Base-by-base conservation (phyloP, 2,329 filamentous ascomycete genomes). In the Calonectria montana region DNA sequence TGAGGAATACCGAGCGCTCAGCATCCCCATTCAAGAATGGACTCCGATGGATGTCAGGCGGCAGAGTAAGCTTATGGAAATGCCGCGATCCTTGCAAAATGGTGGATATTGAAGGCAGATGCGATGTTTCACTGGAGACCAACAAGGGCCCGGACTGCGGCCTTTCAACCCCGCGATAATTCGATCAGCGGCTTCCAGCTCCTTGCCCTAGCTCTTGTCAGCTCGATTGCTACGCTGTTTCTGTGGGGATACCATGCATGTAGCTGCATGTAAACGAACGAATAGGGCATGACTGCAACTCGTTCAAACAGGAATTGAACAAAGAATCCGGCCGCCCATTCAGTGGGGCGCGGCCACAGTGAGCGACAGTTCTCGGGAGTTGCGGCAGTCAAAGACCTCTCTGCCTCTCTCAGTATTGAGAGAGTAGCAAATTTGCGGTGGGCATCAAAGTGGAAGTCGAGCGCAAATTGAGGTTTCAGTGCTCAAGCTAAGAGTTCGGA, bases 281-380 rank as follows among this genome's bases (percentile, higher is more conserved):
- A 25, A 59, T 39, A 27, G 15, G 53, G 53, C 15, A 23, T 37
- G 29, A 21, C 18, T 21, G 53, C 53, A 25, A 59, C 9, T 39
- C 53, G 53, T 59, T 25, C 39, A 59, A 59, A 59, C 53, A 59
- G 53, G 53, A 59, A 59, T 39, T 59, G 31, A 18, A 6, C 53
- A 57, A 12, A 59, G 21, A 16, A 21, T 23, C 31, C 23, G n/a
- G 9, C 53, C 53, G 23, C 39, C 31, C 21, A 15, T 21, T 12
- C 31, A 39, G 53, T 21, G 53, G 53, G 53, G n/a, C 18, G 7
- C 53, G 53, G 31, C 1, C 31, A 25, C 31, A 21, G 31, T 13
- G 53, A 59, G 53, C 53, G 53, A 39, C 53, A 59, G 13, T 59
- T 39, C 53, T 59, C 53, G 53, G 35, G n/a, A 59, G 31, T 59